Percentiles rank a stretch among this genome's conserved stretches.
Conservation (phyloP, 331 rosid species). For the Malus hybrid region DNA sequence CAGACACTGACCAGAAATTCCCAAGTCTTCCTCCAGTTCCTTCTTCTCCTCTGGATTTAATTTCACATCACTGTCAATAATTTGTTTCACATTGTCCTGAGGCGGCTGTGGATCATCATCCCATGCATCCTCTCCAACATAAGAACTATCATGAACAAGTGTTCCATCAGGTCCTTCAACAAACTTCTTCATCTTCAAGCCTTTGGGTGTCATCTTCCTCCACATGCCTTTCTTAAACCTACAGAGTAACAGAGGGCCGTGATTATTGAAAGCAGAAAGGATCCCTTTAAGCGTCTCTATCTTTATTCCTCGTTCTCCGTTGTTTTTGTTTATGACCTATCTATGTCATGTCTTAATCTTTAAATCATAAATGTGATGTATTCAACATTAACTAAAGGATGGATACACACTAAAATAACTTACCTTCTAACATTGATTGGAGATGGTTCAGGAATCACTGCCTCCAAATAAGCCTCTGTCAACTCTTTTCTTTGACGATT, state of each 20-base stretch:
- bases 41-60: constrained; percentile 53
- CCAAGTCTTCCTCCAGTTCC: constrained; percentile 52
- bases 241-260: constrained; percentile 8
- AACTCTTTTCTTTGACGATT: constrained; percentile 53
- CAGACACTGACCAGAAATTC: constrained; percentile 57
- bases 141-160: constrained; percentile 71
- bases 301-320: neutral
- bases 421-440: constrained; percentile 66
- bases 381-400: neutral
- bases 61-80: constrained; percentile 47
- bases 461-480: constrained; percentile 95
- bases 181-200: constrained; percentile 78
- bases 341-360: neutral
- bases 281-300: neutral
- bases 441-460: constrained; percentile 87
- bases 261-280: neutral
- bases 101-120: constrained; percentile 56
- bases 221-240: constrained; percentile 88
- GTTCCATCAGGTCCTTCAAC: constrained; percentile 83
- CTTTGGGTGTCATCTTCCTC: constrained; percentile 82
- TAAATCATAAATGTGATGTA: neutral
- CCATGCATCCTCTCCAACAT: constrained; percentile 98
- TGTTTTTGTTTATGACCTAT: neutral
- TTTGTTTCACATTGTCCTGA: constrained; percentile 50
- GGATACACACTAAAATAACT: constrained; percentile 8